Conservation (phyloP, 768 basidiomycete species). For the Agrocybe praecox region DNA sequence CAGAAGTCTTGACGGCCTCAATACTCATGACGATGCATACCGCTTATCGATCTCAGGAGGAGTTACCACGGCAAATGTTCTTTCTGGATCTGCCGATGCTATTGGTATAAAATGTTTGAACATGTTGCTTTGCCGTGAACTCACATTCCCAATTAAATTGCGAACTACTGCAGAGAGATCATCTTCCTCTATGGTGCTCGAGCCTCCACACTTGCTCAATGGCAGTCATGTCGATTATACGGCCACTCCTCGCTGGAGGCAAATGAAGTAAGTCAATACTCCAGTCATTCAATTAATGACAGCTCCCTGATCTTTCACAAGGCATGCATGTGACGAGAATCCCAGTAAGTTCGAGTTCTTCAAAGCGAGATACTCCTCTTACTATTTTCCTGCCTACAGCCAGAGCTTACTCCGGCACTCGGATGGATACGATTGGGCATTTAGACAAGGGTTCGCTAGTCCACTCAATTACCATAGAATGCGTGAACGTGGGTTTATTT, state of each 20-base stretch:
- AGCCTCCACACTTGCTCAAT: constrained; percentile 64
- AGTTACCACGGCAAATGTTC: constrained; percentile 73
- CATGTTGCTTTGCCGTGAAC: too few species aligned
- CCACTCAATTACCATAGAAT: constrained; percentile 8
- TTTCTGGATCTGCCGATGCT: constrained; percentile 73
- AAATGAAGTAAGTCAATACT: constrained; percentile 61
- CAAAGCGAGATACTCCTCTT: constrained; percentile 4
- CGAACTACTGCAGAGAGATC: constrained; percentile 73
- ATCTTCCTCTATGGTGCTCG: constrained; percentile 74
- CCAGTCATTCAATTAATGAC: not conserved
- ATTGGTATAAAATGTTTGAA: constrained; percentile 56
- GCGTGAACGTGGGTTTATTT: constrained; percentile 21
- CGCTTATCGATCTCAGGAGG: constrained; percentile 69
- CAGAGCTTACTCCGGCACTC: constrained; percentile 46
- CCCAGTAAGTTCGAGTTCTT: constrained; percentile 43
- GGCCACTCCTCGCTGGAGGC: constrained; percentile 58
- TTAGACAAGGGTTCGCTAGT: constrained; percentile 52
- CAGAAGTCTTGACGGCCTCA: constrained; percentile 71
- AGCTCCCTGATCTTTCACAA: constrained; percentile 14
- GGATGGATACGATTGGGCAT: constrained; percentile 73
- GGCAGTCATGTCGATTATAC: constrained; percentile 38
- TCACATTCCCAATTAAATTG: constrained; percentile 75
- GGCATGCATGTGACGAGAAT: constrained; percentile 60
- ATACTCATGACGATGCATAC: constrained; percentile 76
- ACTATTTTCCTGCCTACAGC: constrained; percentile 27